These are phyloP conservation scores for Linaria vulgaris DNA, from an alignment of 257 asterid genomes.

Conservation along the genomic window DNA sequence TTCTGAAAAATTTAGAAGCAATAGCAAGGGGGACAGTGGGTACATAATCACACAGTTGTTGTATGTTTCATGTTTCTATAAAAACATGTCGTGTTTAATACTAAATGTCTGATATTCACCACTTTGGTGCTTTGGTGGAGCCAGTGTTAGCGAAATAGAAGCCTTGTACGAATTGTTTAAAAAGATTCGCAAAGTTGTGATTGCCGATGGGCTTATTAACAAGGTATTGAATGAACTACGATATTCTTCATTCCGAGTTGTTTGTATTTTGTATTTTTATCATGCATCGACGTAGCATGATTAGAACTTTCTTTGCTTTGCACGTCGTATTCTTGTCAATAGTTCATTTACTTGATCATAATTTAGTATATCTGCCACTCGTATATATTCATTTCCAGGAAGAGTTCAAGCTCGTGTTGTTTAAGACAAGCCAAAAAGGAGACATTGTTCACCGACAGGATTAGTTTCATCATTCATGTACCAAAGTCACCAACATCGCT, in stretches of 20 bases:
- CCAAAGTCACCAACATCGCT: constrained; percentile 23
- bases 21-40: constrained; percentile 66
- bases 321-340: constrained; percentile 6
- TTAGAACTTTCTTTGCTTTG: background rate
- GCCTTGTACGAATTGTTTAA: too few species aligned
- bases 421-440: constrained; percentile 71
- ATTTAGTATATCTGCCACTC: too few species aligned
- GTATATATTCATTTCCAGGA: constrained; percentile 49
- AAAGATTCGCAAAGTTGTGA: constrained; percentile 81
- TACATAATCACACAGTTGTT: constrained; percentile 29
- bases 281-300: background rate
- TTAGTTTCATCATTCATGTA: constrained; percentile 51
- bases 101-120: constrained; percentile 6
- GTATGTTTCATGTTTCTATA: background rate
- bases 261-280: too few species aligned
- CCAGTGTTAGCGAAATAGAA: too few species aligned
- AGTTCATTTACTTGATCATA: constrained; percentile 27
- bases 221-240: constrained; percentile 35
- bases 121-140: too few species aligned
- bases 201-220: constrained; percentile 84
- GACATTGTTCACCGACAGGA: constrained; percentile 89
- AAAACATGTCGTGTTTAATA: constrained; percentile 18
- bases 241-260: too few species aligned
- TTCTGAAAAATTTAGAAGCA: constrained; percentile 62
- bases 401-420: constrained; percentile 84